Conservation (phyloP, 768 basidiomycete genomes). For the Cystobasidium tubakii region DNA sequence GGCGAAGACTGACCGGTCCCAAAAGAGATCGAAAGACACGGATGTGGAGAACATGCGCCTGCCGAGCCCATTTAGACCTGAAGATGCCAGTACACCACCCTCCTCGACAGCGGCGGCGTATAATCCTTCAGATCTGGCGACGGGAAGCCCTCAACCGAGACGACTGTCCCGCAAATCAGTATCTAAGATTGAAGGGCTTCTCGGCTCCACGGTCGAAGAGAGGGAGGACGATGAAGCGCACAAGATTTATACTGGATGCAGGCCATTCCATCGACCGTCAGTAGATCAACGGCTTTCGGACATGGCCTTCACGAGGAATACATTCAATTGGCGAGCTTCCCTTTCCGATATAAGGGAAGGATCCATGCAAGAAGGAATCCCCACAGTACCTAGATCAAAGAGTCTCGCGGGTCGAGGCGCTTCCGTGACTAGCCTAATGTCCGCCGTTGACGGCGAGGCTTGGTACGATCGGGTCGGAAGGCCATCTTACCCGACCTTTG, state of each 20-base stretch:
- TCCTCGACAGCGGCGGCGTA: background rate
- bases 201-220: background rate
- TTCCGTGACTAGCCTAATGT: too few relatives aligned
- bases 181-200: background rate
- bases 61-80: too few relatives aligned
- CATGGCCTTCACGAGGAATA: background rate
- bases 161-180: background rate
- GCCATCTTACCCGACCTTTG: background rate
- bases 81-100: background rate
- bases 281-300: background rate
- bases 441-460: background rate
- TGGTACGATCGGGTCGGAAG: background rate
- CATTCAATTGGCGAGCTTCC: background rate
- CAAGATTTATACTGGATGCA: background rate
- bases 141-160: background rate
- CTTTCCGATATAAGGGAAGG: background rate
- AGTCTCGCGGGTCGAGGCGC: background rate
- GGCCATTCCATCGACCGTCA: background rate
- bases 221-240: background rate
- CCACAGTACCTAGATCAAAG: background rate
- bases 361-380: background rate
- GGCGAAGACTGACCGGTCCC: background rate
- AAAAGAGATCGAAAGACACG: background rate
- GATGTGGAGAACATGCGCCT: too few relatives aligned
- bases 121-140: background rate